Evolutionary conservation across 352 stramenopile species (phyloP), one percentile per base, ranked within the genome.

Genomic region (Pythium monospermum): DNA sequence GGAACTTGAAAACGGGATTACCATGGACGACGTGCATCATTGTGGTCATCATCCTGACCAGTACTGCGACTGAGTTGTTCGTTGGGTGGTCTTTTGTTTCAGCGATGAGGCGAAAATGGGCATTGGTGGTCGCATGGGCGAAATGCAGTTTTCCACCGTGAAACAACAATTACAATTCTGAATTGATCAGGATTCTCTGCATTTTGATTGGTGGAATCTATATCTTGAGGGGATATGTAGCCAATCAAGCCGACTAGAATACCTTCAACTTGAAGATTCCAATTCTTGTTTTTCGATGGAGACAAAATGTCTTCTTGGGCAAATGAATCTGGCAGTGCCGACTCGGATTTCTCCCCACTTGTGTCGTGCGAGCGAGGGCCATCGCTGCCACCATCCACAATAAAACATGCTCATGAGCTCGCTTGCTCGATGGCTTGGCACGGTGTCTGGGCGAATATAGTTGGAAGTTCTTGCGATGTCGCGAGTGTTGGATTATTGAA

Each of bases 1-100:
- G 6, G 12, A 42, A 18, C 2, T 23, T 37, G 47, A 53, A 45
- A 15, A 36, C 31, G 8, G 47, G 47, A 26, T 53, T 36, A 18
- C 22, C 23, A 10, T 53, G 47, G 15, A 36, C 47, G 33, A 53
- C 47, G 35, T 53, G 23, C 47, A 53, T 53, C 35, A 53, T 45
- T 7, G 47, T 53, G 33, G 47, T 36, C 47, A 53, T 44, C 47
- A 53, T 53, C 2, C 8, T 38, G 26, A 5, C n/a, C 0, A 21
- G 19, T 31, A 6, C n/a, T n/a, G 23, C 19, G 23, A 36, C 15
- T 36, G 31, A 36, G 8, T 15, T 36, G n/a, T 13, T 18, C 15
- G 10, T 6, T 42, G 36, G n/a, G 8, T 13, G 37, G 16, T 18
- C 37, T 44, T 44, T 18, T 44, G 13, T 19, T 40, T 40, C 5